Base-by-base conservation (phyloP, 2,329 filamentous ascomycete species). In the Alternaria viburni region DNA sequence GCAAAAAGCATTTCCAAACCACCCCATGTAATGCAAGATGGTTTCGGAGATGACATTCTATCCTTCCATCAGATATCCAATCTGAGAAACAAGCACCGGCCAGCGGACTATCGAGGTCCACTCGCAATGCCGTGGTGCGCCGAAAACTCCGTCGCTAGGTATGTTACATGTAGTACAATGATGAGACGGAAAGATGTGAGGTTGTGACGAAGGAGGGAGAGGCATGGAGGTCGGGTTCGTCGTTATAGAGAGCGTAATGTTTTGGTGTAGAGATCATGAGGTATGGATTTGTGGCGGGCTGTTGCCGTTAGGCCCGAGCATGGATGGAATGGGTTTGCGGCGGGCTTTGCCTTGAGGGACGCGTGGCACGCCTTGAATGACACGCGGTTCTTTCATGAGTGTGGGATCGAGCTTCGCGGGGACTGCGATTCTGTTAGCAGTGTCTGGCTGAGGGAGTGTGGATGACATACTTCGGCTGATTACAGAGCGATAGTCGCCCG, bases 351-450 rank as follows among this genome's bases (percentile, higher is more conserved):
- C 78, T 63, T 80, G 79, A 55, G 85, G 84, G 15, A 88, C 83
- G 61, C 87, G 81, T 26, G 93, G 93, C n/a, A 93, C 89, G 36
- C 94, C 94, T 78, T 97, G 93, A 43, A 97, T 95, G 66, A 92
- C 89, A 61, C 94, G 88, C 28, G 94, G 94, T 80, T 97, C 94
- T 78, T 93, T 93, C 93, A 98, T 97, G 50, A 97, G 84, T 13
- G 89, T 87, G 5, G 90, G 87, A 73, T 99, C 96, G 10, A 99
- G 86, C 74, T 92, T 94, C 8, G 92, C 89, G 6, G 96, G 96
- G 41, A 92, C 88, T 88, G 57, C 11, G 28, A 21, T n/a, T 86
- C n/a, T 86, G 86, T 45, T 87, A 59, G 82, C n/a, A 43, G 19
- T 23, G 5, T 28, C 49, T 12, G 7, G n/a, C 12, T 15, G 15